Evolutionary conservation across 177 flowering plant genomes (phyloP).

Genomic region (Vitis hybrid): DNA sequence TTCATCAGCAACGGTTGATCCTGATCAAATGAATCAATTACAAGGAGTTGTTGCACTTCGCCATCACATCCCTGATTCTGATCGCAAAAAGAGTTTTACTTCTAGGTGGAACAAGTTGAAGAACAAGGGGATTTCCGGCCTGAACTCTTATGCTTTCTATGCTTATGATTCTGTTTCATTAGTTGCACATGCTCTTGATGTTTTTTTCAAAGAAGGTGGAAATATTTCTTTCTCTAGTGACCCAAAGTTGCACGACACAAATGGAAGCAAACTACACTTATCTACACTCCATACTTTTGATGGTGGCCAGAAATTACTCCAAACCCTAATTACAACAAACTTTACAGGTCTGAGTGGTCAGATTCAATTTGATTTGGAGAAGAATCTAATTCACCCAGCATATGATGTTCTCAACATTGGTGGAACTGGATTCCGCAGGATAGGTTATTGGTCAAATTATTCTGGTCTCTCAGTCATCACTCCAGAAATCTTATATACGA

Average conservation of each 20-base stretch:
- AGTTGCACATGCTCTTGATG: conserved; percentile 72
- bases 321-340: conserved; percentile 39
- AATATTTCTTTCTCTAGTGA: conserved; percentile 57
- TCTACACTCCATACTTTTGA: conserved; percentile 48
- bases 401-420: conserved; percentile 63
- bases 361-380: conserved; percentile 56
- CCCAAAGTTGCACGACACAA: conserved; percentile 43
- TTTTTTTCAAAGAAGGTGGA: conserved; percentile 54
- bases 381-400: conserved; percentile 55
- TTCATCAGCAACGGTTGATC: conserved; percentile 31
- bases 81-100: conserved; percentile 37
- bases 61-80: conserved; percentile 63
- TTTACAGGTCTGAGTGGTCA: conserved; percentile 67
- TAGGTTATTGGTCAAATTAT: conserved; percentile 81
- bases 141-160: conserved; percentile 68
- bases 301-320: conserved; percentile 57
- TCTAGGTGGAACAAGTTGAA: conserved; percentile 51
- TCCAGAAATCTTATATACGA: conserved; percentile 57
- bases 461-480: conserved; percentile 60
- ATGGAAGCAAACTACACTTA: conserved; percentile 48
- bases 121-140: conserved; percentile 28
- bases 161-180: conserved; percentile 93
- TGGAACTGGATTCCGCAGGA: conserved; percentile 50
- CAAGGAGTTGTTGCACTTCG: conserved; percentile 89
- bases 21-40: conserved; percentile 43